Conservation (phyloP, 75 land plant species). For the Sequoia sempervirens region DNA sequence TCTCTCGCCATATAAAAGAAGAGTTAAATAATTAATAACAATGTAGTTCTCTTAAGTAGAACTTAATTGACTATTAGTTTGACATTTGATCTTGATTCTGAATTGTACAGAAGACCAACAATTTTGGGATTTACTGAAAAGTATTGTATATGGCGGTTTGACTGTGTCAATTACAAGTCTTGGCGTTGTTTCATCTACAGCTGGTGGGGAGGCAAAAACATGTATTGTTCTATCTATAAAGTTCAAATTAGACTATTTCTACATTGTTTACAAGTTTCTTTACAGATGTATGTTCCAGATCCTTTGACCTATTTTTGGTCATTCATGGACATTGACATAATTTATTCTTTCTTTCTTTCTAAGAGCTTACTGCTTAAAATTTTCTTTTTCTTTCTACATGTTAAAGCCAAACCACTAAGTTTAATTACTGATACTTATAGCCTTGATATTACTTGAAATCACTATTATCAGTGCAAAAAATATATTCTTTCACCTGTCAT, state of each 20-base stretch:
- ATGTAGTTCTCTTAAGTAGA: background rate
- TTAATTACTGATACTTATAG: background rate
- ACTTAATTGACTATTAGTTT: background rate
- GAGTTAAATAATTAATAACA: background rate
- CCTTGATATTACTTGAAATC: background rate
- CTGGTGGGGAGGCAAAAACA: conserved; percentile 65
- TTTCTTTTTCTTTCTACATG: background rate
- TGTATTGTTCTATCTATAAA: conserved; percentile 32
- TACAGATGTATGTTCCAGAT: background rate
- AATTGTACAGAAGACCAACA: background rate
- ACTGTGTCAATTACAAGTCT: conserved; percentile 81
- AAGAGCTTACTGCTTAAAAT: background rate
- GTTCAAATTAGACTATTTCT: background rate
- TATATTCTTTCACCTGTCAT: background rate
- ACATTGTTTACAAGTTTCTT: background rate
- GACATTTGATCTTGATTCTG: conserved; percentile 4
- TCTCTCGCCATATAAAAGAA: background rate
- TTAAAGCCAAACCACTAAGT: background rate
- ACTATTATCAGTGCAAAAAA: background rate
- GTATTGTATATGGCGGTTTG: conserved; percentile 90
- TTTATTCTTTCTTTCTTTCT: background rate
- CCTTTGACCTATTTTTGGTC: too few relatives aligned
- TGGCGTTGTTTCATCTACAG: conserved; percentile 81
- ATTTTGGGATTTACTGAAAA: conserved; percentile 55
- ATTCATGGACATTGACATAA: too few relatives aligned